Base-by-base conservation (phyloP, 2,329 filamentous ascomycete genomes). In the Xylariales sp. region DNA sequence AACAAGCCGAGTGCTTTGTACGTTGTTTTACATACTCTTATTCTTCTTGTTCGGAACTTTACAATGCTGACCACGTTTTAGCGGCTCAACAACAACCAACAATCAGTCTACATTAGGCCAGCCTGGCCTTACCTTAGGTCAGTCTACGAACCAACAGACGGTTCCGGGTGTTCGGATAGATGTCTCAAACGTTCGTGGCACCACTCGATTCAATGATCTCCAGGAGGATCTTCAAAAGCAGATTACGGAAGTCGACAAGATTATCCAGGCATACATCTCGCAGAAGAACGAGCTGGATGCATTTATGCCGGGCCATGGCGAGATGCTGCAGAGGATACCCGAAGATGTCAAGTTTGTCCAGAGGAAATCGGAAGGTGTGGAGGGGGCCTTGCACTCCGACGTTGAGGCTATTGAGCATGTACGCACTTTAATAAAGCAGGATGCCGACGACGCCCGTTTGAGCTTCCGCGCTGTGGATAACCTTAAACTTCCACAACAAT, bases 191-290 rank as follows among this genome's bases (percentile, higher is more conserved):
- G 70, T 97, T 43, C 81, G 88, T 37, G 84, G 85, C 13, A 95
- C 90, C 1, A 95, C 89, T 4, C 87, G 93, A 44, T 96, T 93
- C 68, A 88, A 89, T 56, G 91, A 95, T 60, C 81, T 95, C 19
- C 80, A 86, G 43, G 85, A 91, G 48, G 80, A 87, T 20, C 70
- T 95, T 13, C 88, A 95, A 55, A 78, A 81, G 45, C 69, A 88
- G 48, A 85, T 98, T 44, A 79, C 87, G 45, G 65, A 72, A 8
- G 79, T 95, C 46, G 91, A 98, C 61, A 76, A 78, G 41, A 79
- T 83, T 47, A 91, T 98, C 50, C 78, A 88, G 51, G 74, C 76
- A 38, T 88, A 93, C 56, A 89, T 95, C 53, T 74, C 76, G 41
- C 83, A 84, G 60, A 83, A 87, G 55, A 79, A 85, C 49, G 79